phyloP scores from a whole-genome alignment of 1,284 basidiomycete species.

The Cryptococcus neoformans region DNA sequence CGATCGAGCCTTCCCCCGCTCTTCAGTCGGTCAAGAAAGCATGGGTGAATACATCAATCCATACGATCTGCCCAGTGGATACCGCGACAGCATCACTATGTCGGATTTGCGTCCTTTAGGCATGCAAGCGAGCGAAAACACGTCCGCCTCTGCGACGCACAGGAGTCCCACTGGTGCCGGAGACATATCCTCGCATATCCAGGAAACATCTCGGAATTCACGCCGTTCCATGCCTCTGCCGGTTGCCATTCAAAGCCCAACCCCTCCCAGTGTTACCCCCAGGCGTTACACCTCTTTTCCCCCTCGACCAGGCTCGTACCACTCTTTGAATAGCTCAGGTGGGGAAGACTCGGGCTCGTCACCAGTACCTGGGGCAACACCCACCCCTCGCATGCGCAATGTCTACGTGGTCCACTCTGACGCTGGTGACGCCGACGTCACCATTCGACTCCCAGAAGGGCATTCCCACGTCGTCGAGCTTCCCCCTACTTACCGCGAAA shows the following conservation, averaged over 20 bases:
- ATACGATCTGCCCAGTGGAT: not conserved
- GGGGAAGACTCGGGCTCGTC: not conserved
- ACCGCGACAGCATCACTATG: constrained; percentile 4
- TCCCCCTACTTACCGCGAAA: constrained; percentile 20
- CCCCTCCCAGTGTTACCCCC: not conserved
- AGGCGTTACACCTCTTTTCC: not conserved
- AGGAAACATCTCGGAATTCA: not conserved
- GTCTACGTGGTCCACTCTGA: constrained; percentile 34
- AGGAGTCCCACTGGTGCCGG: not conserved
- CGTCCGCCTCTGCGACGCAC: not conserved
- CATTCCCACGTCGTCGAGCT: constrained; percentile 24
- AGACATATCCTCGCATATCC: not conserved
- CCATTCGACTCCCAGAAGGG: constrained; percentile 23
- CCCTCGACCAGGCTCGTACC: constrained; percentile 4
- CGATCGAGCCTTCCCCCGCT: not conserved
- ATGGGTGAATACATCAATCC: not conserved
- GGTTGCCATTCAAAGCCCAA: not conserved
- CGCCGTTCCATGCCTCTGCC: not conserved
- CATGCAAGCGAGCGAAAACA: not conserved
- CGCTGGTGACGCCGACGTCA: constrained; percentile 21
- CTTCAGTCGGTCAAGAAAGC: too few species aligned
- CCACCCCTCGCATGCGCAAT: constrained; percentile 10
- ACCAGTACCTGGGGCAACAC: not conserved
- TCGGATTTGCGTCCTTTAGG: constrained; percentile 1
- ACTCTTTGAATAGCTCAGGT: not conserved